A percentile compares a stretch with the other conserved stretches of the same genome.
These are phyloP conservation scores for Ogataea paraovalis DNA, from an alignment of 805 yeast species.

Conservation along the genomic window DNA sequence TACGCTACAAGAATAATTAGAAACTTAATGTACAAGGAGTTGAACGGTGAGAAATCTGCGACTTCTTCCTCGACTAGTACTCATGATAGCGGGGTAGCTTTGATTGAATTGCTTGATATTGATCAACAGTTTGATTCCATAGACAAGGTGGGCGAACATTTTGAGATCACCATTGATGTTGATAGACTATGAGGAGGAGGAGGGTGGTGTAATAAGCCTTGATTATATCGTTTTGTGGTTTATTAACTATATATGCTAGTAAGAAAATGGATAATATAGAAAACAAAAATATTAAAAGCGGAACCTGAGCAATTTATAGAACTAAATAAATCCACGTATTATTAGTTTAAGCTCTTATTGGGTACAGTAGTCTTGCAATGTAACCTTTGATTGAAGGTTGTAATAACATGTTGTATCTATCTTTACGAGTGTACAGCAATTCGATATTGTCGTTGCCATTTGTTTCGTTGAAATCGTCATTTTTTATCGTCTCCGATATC, in stretches of 20 bases:
- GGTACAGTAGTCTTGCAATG: constrained; percentile 19
- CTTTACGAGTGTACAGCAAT: constrained; percentile 5
- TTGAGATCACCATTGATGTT: constrained; percentile 44
- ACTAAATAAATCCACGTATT: not conserved
- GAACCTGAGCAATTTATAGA: too few species aligned
- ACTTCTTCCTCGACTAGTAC: not conserved
- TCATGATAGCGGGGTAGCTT: constrained; percentile 15
- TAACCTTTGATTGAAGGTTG: constrained; percentile 11
- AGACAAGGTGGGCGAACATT: constrained; percentile 28
- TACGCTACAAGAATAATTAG: constrained; percentile 43
- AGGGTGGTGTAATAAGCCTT: too few species aligned
- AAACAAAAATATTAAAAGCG: too few species aligned
- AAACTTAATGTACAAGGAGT: constrained; percentile 26
- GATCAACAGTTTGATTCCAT: constrained; percentile 26
- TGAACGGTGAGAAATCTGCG: constrained; percentile 11
- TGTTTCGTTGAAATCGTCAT: not conserved
- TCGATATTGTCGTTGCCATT: not conserved
- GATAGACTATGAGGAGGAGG: constrained; percentile 13
- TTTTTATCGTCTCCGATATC: not conserved
- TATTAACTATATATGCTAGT: too few species aligned
- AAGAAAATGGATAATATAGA: too few species aligned
- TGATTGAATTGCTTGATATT: constrained; percentile 21
- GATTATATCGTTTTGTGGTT: too few species aligned
- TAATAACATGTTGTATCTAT: constrained; percentile 17
- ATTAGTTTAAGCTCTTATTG: constrained; percentile 17